Conservation (phyloP, 257 asterid genomes). For the Ilex asprella region DNA sequence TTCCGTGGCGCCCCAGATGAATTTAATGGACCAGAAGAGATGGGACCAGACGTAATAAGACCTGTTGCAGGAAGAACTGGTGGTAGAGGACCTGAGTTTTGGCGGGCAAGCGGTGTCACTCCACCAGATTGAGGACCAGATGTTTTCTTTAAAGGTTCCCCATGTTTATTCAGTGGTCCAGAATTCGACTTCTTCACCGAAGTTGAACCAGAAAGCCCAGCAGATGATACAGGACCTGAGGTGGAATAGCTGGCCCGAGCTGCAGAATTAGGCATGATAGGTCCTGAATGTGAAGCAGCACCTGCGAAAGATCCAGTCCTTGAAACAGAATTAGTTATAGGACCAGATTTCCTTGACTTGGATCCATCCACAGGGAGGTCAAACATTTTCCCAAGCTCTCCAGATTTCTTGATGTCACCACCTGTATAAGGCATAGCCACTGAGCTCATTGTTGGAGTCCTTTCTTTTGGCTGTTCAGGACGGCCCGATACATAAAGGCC, state of each 20-base stretch:
- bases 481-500: conserved; percentile 89
- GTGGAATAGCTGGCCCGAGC: conserved; percentile 71
- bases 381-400: conserved; percentile 94
- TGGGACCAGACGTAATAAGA: conserved; percentile 82
- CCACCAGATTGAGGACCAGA: conserved; percentile 92
- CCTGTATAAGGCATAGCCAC: conserved; percentile 91
- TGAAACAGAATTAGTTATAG: conserved; percentile 48
- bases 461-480: conserved; percentile 85
- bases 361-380: conserved; percentile 76
- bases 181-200: conserved; percentile 76
- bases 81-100: conserved; percentile 76
- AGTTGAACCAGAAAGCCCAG: conserved; percentile 48
- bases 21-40: conserved; percentile 71
- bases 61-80: conserved; percentile 85
- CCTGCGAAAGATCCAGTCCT: conserved; percentile 65
- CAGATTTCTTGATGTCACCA: conserved; percentile 86
- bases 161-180: conserved; percentile 80
- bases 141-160: conserved; percentile 77
- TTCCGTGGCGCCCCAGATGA: conserved; percentile 75
- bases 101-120: conserved; percentile 60
- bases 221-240: conserved; percentile 70
- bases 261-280: conserved; percentile 47
- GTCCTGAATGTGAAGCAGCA: conserved; percentile 74
- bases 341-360: conserved; percentile 80
- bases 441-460: conserved; percentile 64